These are phyloP conservation scores for Chrysanthemum seticuspe DNA, from an alignment of 129 eudicot genomes.

Conservation along the genomic window DNA sequence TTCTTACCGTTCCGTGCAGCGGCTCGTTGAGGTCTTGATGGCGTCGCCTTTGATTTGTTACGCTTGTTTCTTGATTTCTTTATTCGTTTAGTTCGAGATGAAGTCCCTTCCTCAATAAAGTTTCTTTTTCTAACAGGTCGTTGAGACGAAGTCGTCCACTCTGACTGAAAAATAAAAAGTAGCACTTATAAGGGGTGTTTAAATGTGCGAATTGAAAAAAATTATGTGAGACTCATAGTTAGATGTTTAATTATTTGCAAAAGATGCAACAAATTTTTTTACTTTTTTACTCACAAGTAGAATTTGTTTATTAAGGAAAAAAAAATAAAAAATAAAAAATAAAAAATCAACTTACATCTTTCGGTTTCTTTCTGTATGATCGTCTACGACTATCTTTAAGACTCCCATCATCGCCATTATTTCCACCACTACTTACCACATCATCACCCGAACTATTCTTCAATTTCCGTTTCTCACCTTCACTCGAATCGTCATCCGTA, in stretches of 20 bases:
- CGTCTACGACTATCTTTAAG: conserved; percentile 40
- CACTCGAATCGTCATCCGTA: conserved; percentile 66
- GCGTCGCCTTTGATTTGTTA: conserved; percentile 33
- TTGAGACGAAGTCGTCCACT: conserved; percentile 47
- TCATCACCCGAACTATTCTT: conserved; percentile 55
- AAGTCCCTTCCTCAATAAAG: conserved; percentile 47
- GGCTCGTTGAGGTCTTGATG: conserved; percentile 82
- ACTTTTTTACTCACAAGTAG: too few species aligned
- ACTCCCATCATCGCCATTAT: conserved; percentile 33
- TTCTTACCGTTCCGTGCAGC: conserved; percentile 63
- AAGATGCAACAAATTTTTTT: too few species aligned
- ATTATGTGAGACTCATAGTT: too few species aligned
- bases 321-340: too few species aligned
- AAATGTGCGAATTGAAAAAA: neutral
- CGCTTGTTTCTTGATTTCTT: conserved; percentile 45
- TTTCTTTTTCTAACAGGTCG: conserved; percentile 62
- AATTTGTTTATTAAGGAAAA: too few species aligned
- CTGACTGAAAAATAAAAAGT: conserved; percentile 43
- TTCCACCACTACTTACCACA: conserved; percentile 42
- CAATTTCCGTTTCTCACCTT: conserved; percentile 48
- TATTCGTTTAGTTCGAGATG: conserved; percentile 52
- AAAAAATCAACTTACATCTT: conserved; percentile 64
- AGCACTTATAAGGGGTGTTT: too few species aligned
- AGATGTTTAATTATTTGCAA: too few species aligned
- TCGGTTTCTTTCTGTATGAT: conserved; percentile 63